phyloP scores from a whole-genome alignment of 139 green algal genomes.

The Asterochloris erici region DNA sequence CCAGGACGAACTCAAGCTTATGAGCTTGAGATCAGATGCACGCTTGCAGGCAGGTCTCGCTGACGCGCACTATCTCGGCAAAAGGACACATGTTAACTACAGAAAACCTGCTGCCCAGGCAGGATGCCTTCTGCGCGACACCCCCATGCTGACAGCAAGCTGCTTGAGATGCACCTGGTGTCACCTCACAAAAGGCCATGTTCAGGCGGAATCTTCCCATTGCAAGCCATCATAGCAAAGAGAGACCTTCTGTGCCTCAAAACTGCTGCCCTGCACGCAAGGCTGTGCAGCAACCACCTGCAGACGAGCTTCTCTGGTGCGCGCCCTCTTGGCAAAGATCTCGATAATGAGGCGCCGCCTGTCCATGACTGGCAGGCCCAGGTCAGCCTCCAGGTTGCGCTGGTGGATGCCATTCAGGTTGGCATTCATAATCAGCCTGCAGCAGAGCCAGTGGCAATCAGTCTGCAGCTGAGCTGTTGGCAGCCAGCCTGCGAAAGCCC shows the following conservation, averaged over 20 bases:
- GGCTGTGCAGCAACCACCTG: slow-evolving; percentile 32
- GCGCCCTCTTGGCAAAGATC: slow-evolving; percentile 62
- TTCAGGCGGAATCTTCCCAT: too few relatives aligned
- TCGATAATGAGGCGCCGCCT: slow-evolving; percentile 65
- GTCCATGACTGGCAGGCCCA: slow-evolving; percentile 54
- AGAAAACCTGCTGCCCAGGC: too few relatives aligned
- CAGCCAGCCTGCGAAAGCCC: neutral
- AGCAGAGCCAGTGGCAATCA: neutral
- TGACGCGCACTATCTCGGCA: too few relatives aligned
- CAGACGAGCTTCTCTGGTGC: slow-evolving; percentile 53
- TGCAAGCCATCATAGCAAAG: too few relatives aligned
- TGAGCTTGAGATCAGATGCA: too few relatives aligned
- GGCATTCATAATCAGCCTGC: slow-evolving; percentile 54
- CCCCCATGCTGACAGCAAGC: too few relatives aligned
- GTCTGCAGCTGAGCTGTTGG: neutral
- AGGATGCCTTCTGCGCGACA: too few relatives aligned
- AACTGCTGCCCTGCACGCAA: neutral
- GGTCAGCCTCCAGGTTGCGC: slow-evolving; percentile 53
- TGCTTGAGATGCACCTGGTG: too few relatives aligned
- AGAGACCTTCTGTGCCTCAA: neutral
- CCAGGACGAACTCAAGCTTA: too few relatives aligned
- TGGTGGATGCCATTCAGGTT: slow-evolving; percentile 51
- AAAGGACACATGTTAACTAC: too few relatives aligned
- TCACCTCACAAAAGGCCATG: neutral
- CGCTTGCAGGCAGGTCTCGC: too few relatives aligned